These are phyloP conservation scores for Ehretia macrophylla DNA, from an alignment of 257 asterid genomes.

Conservation along the genomic window DNA sequence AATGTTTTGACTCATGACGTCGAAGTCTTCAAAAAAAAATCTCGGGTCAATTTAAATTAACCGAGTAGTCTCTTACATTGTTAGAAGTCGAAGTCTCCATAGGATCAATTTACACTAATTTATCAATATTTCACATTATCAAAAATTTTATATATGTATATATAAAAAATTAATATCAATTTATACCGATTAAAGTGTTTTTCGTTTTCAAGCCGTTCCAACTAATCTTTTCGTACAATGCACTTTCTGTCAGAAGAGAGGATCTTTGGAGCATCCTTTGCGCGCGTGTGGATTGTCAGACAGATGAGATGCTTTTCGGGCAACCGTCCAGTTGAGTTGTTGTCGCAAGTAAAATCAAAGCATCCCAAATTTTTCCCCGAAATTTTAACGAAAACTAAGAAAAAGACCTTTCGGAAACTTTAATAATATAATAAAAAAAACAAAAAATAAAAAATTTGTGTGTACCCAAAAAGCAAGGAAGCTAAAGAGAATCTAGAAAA, in stretches of 20 bases:
- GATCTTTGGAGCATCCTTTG: neutral
- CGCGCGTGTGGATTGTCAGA: conserved; percentile 29
- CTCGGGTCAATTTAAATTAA: no score
- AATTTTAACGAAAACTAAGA: conserved; percentile 14
- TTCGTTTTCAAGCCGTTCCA: no score
- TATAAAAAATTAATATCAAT: no score
- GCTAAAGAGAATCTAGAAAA: conserved; percentile 61
- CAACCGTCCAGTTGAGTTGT: conserved; percentile 19
- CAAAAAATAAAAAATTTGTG: no score
- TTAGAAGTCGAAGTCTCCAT: no score
- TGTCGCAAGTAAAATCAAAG: conserved; percentile 10
- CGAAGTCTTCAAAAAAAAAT: no score
- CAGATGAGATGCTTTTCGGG: conserved; percentile 30
- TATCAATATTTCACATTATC: no score
- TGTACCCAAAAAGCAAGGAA: conserved; percentile 29
- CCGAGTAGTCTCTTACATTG: no score
- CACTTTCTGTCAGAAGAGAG: neutral
- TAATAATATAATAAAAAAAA: neutral
- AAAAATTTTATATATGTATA: no score
- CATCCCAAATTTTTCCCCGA: neutral
- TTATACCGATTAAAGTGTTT: no score
- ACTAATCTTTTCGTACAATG: neutral
- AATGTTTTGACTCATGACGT: no score
- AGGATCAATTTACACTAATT: no score
- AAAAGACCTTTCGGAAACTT: conserved; percentile 5